phyloP scores from a whole-genome alignment of 2,329 filamentous ascomycete species.

The Fusarium concolor region DNA sequence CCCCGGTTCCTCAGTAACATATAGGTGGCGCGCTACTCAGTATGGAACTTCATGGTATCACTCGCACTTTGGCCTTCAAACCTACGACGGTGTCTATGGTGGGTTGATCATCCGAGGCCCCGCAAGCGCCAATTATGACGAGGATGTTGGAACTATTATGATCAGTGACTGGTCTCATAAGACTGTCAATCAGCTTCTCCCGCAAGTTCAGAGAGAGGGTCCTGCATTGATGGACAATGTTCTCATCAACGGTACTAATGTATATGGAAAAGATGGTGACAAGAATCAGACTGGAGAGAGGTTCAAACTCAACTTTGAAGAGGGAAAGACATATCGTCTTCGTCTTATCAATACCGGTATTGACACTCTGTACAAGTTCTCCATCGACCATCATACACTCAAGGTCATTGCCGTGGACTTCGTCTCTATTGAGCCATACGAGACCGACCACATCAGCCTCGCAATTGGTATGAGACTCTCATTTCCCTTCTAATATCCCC shows the following conservation, averaged over 20 bases:
- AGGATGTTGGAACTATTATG: conserved; percentile 70
- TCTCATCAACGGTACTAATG: conserved; percentile 59
- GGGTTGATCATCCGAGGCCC: conserved; percentile 72
- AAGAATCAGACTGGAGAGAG: conserved; percentile 49
- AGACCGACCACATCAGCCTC: conserved; percentile 62
- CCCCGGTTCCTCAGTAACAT: conserved; percentile 65
- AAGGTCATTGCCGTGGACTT: conserved; percentile 69
- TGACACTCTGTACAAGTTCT: conserved; percentile 60
- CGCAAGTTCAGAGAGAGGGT: conserved; percentile 27
- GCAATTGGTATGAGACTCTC: conserved; percentile 53
- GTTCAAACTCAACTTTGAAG: conserved; percentile 53
- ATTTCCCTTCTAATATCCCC: neutral
- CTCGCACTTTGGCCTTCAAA: conserved; percentile 65
- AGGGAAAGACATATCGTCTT: conserved; percentile 59
- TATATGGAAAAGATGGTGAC: conserved; percentile 41
- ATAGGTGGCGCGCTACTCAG: conserved; percentile 67
- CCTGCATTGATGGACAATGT: conserved; percentile 56
- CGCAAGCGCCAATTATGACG: conserved; percentile 68
- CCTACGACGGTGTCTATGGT: conserved; percentile 68
- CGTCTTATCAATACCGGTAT: conserved; percentile 62
- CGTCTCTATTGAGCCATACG: conserved; percentile 68
- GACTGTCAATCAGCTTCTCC: conserved; percentile 54
- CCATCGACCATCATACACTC: conserved; percentile 67
- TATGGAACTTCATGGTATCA: conserved; percentile 72
- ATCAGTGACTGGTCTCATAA: conserved; percentile 69